Evolutionary conservation across 2,329 filamentous ascomycete species (phyloP).

Genomic region (Verticillium longisporum): DNA sequence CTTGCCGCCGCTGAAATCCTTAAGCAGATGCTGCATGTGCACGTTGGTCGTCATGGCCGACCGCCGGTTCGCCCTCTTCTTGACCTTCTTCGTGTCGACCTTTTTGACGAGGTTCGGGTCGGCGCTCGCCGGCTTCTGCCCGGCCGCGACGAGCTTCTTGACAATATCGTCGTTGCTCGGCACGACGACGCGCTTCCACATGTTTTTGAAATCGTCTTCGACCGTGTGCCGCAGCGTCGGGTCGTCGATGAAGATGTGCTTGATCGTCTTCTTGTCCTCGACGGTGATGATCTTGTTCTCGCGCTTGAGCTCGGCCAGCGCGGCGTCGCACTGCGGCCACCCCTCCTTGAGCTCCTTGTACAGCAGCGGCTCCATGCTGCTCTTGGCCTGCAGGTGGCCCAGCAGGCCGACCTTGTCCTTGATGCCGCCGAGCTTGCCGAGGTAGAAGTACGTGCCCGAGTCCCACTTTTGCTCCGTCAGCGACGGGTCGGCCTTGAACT

Average conservation of each 20-base stretch:
- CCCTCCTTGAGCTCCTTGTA: constrained; percentile 94
- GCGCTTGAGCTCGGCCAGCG: constrained; percentile 70
- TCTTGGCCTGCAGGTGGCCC: constrained; percentile 72
- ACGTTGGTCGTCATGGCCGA: constrained; percentile 79
- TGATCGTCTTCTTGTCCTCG: constrained; percentile 81
- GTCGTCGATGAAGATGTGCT: constrained; percentile 86
- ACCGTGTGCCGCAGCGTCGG: constrained; percentile 67
- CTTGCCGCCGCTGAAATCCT: constrained; percentile 52
- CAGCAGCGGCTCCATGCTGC: constrained; percentile 70
- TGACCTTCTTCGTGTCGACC: constrained; percentile 57
- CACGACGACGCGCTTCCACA: constrained; percentile 77
- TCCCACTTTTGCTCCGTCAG: constrained; percentile 62
- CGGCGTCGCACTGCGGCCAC: constrained; percentile 78
- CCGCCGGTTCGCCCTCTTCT: constrained; percentile 59
- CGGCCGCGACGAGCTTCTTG: constrained; percentile 66
- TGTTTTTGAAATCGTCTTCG: constrained; percentile 73
- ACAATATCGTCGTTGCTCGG: constrained; percentile 72
- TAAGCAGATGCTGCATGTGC: constrained; percentile 77
- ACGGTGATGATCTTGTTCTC: constrained; percentile 78
- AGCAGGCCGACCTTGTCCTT: constrained; percentile 71
- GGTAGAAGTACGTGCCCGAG: constrained; percentile 72
- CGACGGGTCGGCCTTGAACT: constrained; percentile 47
- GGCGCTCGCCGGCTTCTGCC: constrained; percentile 78
- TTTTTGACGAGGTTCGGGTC: constrained; percentile 55
- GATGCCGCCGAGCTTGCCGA: constrained; percentile 74